Evolutionary conservation across 2,329 filamentous ascomycete genomes (phyloP), one percentile per base, ranked within the genome.

Genomic region (Fusarium burgessii): DNA sequence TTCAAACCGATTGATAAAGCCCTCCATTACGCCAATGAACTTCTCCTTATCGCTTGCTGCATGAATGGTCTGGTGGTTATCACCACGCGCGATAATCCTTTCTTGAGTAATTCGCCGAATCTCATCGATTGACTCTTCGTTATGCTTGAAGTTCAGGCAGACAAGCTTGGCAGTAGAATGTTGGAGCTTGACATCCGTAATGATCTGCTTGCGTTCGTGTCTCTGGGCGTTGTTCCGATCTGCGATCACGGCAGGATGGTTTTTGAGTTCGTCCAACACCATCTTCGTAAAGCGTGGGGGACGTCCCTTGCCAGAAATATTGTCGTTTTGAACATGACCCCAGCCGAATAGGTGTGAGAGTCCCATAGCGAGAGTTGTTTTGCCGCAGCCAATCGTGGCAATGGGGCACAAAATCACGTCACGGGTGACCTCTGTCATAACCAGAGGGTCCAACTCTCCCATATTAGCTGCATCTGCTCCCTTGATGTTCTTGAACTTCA

Each of bases 51-150:
- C 88, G 60, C 93, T 92, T 47, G 89, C 92, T 14, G 95, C 95
- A 77, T 96, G 94, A 65, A 99, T 98, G 1, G 96, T 99, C 82
- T 99, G 96, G 80, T 99, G 96, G 77, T 98, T 98, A 80, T 99
- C 94, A 17, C 96, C 96, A 25, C 96, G 92, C 9, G 89, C 87
- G 23, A 98, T 83, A 2, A 99, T 93, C 52, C 96, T 91, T 69
- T 91, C 87, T 62, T 89, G 91, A 2, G 94, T 97, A 29, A 95
- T 86, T 61, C 88, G 84, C 46, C 93, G 89, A 68, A 98, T 93
- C 35, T 88, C 85, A 52, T 92, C 87, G 11, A 96, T 88, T 71
- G 93, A 84, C 57, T 92, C 89, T 77, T 97, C 84, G 62, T 94
- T 89, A 77, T 98, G 96, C 10, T 93, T 91, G 77, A 95, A 99